These are phyloP conservation scores for Pythium aristosporum DNA, from an alignment of 352 stramenopile species.

Conservation along the genomic window DNA sequence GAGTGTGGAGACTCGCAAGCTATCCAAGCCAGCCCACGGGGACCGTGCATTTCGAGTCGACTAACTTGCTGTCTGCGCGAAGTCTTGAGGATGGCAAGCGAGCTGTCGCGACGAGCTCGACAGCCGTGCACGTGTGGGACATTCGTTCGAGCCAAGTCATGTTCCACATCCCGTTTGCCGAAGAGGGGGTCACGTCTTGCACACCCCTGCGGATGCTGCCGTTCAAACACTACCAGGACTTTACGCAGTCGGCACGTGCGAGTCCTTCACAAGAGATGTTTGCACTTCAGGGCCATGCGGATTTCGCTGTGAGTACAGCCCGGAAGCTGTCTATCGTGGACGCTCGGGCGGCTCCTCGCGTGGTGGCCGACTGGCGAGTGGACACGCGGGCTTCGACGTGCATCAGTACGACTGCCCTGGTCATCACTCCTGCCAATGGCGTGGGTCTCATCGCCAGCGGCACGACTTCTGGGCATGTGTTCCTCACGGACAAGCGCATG, in stretches of 20 bases:
- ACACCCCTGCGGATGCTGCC: slow-evolving; percentile 28
- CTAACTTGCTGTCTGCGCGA: slow-evolving; percentile 27
- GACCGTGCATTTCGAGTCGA: slow-evolving; percentile 29
- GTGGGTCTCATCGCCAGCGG: slow-evolving; percentile 42
- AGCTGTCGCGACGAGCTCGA: slow-evolving; percentile 42
- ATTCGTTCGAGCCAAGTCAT: slow-evolving; percentile 59
- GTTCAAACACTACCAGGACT: slow-evolving; percentile 22
- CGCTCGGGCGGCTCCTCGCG: slow-evolving; percentile 36
- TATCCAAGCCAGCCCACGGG: slow-evolving; percentile 37
- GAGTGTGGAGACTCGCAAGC: slow-evolving; percentile 59
- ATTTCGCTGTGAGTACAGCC: slow-evolving; percentile 53
- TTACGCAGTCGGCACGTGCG: slow-evolving; percentile 1
- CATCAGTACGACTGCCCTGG: slow-evolving; percentile 40
- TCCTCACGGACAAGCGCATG: slow-evolving; percentile 56
- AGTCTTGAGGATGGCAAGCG: slow-evolving; percentile 31
- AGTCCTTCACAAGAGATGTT: slow-evolving; percentile 2
- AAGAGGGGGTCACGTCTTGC: slow-evolving; percentile 47
- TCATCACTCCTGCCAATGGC: slow-evolving; percentile 26
- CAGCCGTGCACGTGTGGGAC: slow-evolving; percentile 66
- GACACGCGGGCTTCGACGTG: slow-evolving; percentile 38
- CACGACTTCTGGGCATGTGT: slow-evolving; percentile 38
- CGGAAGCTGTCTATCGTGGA: slow-evolving; percentile 54
- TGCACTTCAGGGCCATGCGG: slow-evolving; percentile 26
- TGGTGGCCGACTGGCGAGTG: slow-evolving; percentile 66
- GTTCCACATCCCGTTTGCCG: slow-evolving; percentile 53